Evolutionary conservation across 2,329 filamentous ascomycete genomes (phyloP), one percentile per base, ranked within the genome.

Genomic region (Penicillium sp.): DNA sequence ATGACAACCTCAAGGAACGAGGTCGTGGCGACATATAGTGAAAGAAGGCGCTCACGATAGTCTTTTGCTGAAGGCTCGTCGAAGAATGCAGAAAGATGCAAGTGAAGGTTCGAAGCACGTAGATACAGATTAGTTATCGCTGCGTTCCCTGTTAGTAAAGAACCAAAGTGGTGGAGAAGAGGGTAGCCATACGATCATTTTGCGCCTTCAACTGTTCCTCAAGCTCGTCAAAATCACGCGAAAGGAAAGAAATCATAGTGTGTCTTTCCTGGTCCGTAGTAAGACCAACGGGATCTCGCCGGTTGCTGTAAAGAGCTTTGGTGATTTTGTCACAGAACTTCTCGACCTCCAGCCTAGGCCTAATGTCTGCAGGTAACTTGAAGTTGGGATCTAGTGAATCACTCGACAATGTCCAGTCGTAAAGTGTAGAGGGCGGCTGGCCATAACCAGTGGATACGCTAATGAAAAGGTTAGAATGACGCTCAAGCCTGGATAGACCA

Each of bases 361-460:
- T 78, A 14, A 87, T 80, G 35, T 83, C 81, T 2, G 75, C 71
- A n/a, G 84, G 82, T 55, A 87, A 71, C 38, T 77, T 78, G 64
- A 83, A 83, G 64, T 77, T 80, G 1, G 75, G 70, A 57, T 81
- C 80, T 35, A 72, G 68, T 14, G 76, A 73, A 42, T 81, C 79
- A 49, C 75, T 78, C 4, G 76, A 76, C 40, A 84, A 78, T 4
- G 82, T 88, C 78, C 80, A 88, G 70, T 84, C 87, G 73, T 84
- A 89, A 55, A 82, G 78, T 38, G 83, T 88, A 63, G 84, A 83
- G 16, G 87, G 84, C 19, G 87, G 87, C 70, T 89, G 86, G 11
- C 87, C 87, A 70, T 88, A 86, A n/a, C 86, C 85, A n/a, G 86
- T 89, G 16, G 85, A 85, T 60, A 89, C 85, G 55, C 84, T 86